Conservation (phyloP, 371 early-diverging fungal genomes). For the Syncephalastrum monosporum region DNA sequence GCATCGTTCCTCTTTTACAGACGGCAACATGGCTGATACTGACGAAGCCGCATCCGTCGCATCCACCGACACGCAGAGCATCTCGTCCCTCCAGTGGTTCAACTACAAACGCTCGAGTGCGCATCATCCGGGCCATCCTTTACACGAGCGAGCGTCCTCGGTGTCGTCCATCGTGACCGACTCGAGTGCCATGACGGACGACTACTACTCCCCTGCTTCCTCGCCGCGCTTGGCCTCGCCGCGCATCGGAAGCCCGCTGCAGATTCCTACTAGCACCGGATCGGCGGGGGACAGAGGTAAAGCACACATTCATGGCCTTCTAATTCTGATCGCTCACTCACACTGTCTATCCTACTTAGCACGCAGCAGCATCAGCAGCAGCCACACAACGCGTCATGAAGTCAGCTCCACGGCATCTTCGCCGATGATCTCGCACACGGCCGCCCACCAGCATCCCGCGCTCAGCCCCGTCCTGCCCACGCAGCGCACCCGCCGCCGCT, state of each 20-base stretch:
- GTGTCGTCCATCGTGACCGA: conserved; percentile 26
- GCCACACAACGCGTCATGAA: conserved; percentile 1
- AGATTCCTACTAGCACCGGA: conserved; percentile 7
- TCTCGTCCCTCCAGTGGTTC: conserved; percentile 18
- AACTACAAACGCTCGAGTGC: conserved; percentile 4
- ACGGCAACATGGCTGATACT: conserved; percentile 12
- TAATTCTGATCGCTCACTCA: no score
- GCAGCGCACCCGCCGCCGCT: conserved; percentile 20
- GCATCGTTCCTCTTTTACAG: conserved; percentile 12
- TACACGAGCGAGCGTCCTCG: conserved; percentile 21
- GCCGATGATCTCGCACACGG: not conserved
- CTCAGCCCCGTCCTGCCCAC: conserved; percentile 1
- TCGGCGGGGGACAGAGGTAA: conserved; percentile 9
- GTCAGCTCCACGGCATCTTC: conserved; percentile 6
- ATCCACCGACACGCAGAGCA: conserved; percentile 17
- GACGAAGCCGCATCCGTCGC: conserved; percentile 18
- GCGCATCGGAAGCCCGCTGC: conserved; percentile 21
- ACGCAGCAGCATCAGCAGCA: no score
- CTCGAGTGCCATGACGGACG: conserved; percentile 20
- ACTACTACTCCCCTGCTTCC: conserved; percentile 19
- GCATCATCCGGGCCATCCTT: conserved; percentile 7
- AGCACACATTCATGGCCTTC: no score
- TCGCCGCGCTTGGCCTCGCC: conserved; percentile 23
- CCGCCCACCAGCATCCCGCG: not conserved
- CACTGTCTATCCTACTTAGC: no score